Evolutionary conservation across 2,329 filamentous ascomycete genomes (phyloP).

Genomic region (Fusarium heterosporum): DNA sequence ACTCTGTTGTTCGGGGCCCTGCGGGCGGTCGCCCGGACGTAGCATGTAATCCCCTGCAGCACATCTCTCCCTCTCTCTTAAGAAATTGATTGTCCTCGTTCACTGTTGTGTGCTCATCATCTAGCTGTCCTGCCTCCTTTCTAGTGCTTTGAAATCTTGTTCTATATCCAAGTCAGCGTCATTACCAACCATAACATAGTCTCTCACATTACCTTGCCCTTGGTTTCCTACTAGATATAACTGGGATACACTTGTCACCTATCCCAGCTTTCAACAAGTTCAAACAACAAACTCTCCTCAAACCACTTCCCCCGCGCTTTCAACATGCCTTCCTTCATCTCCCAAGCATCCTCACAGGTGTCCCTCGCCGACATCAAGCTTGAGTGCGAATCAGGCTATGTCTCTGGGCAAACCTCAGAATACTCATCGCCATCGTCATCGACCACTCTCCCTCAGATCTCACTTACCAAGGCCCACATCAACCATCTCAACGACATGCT

Average conservation of each 20-base stretch:
- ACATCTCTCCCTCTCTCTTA: slow-evolving; percentile 36
- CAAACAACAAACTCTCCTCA: slow-evolving; percentile 28
- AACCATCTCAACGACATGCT: slow-evolving; percentile 92
- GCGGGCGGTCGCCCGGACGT: slow-evolving; percentile 48
- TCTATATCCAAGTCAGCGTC: slow-evolving; percentile 44
- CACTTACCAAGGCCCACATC: slow-evolving; percentile 88
- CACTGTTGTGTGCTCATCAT: slow-evolving; percentile 35
- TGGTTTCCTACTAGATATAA: slow-evolving; percentile 31
- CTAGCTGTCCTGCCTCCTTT: slow-evolving; percentile 29
- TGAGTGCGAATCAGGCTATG: slow-evolving; percentile 85
- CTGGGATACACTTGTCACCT: slow-evolving; percentile 32
- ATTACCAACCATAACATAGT: slow-evolving; percentile 34
- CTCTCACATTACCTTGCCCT: slow-evolving; percentile 19
- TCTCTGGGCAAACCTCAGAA: slow-evolving; percentile 61
- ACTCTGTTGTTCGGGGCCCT: slow-evolving; percentile 36
- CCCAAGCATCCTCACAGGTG: slow-evolving; percentile 55
- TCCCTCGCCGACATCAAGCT: slow-evolving; percentile 57
- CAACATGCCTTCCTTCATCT: slow-evolving; percentile 53
- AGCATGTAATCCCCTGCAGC: slow-evolving; percentile 44
- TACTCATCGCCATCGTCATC: slow-evolving; percentile 53
- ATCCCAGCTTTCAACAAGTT: slow-evolving; percentile 40
- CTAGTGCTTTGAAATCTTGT: slow-evolving; percentile 37
- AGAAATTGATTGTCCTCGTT: slow-evolving; percentile 45
- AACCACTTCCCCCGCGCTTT: slow-evolving; percentile 38
- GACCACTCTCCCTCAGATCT: slow-evolving; percentile 74